Evolutionary conservation across 1,284 basidiomycete species (phyloP).

Genomic region (Moesziomyces antarcticus): DNA sequence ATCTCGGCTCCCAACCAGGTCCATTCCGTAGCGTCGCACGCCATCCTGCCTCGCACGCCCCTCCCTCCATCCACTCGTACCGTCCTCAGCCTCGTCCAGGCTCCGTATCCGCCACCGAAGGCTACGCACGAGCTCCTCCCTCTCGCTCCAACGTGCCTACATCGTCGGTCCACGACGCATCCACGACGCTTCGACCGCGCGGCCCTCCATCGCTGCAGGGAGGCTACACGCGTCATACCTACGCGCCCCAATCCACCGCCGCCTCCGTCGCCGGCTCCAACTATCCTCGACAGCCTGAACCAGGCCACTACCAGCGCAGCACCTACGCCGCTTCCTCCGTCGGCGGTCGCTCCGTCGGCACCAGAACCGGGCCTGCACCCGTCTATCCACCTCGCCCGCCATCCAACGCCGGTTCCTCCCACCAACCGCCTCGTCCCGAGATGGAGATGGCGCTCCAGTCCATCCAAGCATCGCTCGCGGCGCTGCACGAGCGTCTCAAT

Average conservation of each 20-base stretch:
- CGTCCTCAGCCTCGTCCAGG: constrained; percentile 34
- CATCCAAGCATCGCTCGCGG: constrained; percentile 87
- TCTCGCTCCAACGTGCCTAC: constrained; percentile 30
- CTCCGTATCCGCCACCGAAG: constrained; percentile 35
- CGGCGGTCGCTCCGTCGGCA: constrained; percentile 51
- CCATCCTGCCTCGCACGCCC: constrained; percentile 18
- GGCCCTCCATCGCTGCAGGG: constrained; percentile 32
- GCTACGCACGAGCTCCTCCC: constrained; percentile 22
- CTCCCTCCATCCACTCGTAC: constrained; percentile 26
- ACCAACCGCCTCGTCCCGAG: constrained; percentile 35
- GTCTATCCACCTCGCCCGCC: constrained; percentile 32
- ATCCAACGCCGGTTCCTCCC: constrained; percentile 32
- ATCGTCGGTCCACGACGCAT: constrained; percentile 13
- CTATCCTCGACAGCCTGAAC: constrained; percentile 33
- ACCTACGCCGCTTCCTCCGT: constrained; percentile 56
- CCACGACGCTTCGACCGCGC: constrained; percentile 17
- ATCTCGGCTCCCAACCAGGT: constrained; percentile 27
- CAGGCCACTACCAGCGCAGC: constrained; percentile 35
- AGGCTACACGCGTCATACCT: constrained; percentile 27
- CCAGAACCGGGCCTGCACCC: constrained; percentile 16
- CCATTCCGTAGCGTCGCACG: constrained; percentile 24
- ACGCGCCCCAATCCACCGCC: constrained; percentile 30
- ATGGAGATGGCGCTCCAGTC: constrained; percentile 74
- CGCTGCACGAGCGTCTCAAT: constrained; percentile 83
- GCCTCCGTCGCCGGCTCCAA: constrained; percentile 34